Conservation (phyloP, 139 green algal genomes). For the Helicosporidium sp. region DNA sequence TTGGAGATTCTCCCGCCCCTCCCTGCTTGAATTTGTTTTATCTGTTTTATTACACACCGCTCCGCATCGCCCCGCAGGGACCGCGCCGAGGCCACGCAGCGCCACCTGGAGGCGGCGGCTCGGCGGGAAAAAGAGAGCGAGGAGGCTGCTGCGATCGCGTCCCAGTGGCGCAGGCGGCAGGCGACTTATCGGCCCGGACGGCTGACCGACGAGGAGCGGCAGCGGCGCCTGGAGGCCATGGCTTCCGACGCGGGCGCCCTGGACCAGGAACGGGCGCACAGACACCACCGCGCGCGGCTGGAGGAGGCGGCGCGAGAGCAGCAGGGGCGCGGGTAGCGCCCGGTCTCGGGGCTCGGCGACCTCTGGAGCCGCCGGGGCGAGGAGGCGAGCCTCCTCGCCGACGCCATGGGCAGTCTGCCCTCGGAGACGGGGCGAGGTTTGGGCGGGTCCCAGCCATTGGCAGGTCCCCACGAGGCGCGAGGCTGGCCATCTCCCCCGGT, state of each 20-base stretch:
- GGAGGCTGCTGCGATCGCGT: conserved; percentile 22
- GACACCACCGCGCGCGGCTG: conserved; percentile 13
- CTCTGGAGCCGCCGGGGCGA: too few species aligned
- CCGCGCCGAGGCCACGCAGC: conserved; percentile 21
- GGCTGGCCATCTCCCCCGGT: too few species aligned
- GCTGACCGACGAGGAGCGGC: conserved; percentile 51
- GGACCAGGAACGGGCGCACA: conserved; percentile 31
- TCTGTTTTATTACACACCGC: too few species aligned
- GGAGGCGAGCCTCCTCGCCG: too few species aligned
- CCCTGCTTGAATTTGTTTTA: too few species aligned
- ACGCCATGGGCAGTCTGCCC: too few species aligned
- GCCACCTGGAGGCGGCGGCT: conserved; percentile 41
- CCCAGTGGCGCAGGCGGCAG: conserved; percentile 17
- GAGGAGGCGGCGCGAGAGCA: conserved; percentile 19
- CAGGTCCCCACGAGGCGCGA: too few species aligned
- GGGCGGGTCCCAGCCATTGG: too few species aligned
- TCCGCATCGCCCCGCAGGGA: background rate
- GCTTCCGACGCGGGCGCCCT: conserved; percentile 47
- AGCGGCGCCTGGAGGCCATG: conserved; percentile 61
- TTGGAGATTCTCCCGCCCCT: background rate
- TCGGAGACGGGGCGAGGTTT: too few species aligned
- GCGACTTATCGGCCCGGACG: conserved; percentile 27
- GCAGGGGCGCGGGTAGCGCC: background rate
- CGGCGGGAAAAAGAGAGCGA: conserved; percentile 26
- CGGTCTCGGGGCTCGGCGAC: background rate